Percentiles rank a stretch among this genome's conserved stretches.
These are phyloP conservation scores for Emericellopsis cladophorae DNA, from an alignment of 2,329 filamentous ascomycete genomes.

Conservation along the genomic window DNA sequence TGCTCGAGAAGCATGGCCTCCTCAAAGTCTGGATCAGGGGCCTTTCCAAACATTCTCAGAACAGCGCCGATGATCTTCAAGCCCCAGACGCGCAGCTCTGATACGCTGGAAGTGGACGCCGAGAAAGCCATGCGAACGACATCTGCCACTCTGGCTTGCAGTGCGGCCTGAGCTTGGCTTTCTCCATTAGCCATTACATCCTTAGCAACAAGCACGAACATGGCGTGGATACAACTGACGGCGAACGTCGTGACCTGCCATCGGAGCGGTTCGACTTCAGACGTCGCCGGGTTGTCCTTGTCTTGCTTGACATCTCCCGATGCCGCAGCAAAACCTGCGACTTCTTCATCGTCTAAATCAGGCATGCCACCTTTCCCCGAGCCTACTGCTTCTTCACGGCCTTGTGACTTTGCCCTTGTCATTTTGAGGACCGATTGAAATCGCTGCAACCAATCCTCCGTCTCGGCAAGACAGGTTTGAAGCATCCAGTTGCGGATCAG, in stretches of 20 bases:
- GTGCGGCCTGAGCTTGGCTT: constrained; percentile 60
- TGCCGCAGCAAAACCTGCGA: constrained; percentile 83
- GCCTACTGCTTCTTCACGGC: constrained; percentile 30
- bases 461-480: constrained; percentile 73
- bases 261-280: constrained; percentile 75
- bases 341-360: constrained; percentile 93
- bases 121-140: constrained; percentile 96
- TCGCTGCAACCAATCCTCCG: constrained; percentile 73
- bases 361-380: constrained; percentile 39
- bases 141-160: constrained; percentile 79
- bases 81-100: constrained; percentile 81
- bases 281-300: constrained; percentile 30
- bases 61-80: constrained; percentile 89
- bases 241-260: constrained; percentile 96
- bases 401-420: constrained; percentile 56
- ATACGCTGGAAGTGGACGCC: constrained; percentile 84
- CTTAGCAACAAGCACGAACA: constrained; percentile 67
- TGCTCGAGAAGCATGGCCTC: constrained; percentile 94
- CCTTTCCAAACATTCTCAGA: constrained; percentile 90
- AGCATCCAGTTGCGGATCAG: constrained; percentile 89
- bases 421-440: constrained; percentile 85
- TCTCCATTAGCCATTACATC: constrained; percentile 68
- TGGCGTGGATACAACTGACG: constrained; percentile 75
- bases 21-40: constrained; percentile 92
- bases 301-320: constrained; percentile 47